Conservation (phyloP, 2,329 filamentous ascomycete species). For the Berkeleyomyces basicola region DNA sequence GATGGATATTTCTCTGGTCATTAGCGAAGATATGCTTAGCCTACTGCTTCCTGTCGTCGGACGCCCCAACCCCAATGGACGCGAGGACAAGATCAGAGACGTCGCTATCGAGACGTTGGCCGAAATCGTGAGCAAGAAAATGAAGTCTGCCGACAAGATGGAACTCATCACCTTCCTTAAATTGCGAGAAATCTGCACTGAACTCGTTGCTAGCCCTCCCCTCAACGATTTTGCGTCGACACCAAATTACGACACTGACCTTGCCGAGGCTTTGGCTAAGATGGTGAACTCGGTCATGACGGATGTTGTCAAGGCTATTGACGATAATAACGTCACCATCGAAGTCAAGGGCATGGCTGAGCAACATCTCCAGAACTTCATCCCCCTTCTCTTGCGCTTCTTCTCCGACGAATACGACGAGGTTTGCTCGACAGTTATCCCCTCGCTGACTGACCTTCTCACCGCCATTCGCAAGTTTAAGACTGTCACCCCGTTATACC, state of each 20-base stretch:
- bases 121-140: conserved; percentile 95
- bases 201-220: conserved; percentile 70
- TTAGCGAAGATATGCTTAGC: conserved; percentile 75
- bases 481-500: conserved; percentile 55
- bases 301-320: conserved; percentile 76
- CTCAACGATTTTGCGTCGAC: conserved; percentile 65
- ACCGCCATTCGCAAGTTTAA: conserved; percentile 75
- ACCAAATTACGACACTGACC: conserved; percentile 80
- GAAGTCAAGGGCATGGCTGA: conserved; percentile 60
- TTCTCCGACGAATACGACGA: conserved; percentile 98
- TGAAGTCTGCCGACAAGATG: conserved; percentile 85
- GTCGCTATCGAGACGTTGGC: conserved; percentile 89
- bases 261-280: conserved; percentile 88
- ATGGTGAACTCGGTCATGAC: conserved; percentile 79
- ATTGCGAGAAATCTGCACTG: conserved; percentile 65
- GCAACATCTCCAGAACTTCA: conserved; percentile 63
- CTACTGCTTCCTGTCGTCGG: conserved; percentile 76
- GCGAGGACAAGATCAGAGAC: conserved; percentile 67
- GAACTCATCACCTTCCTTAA: conserved; percentile 86
- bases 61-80: conserved; percentile 36
- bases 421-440: conserved; percentile 89
- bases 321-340: conserved; percentile 44
- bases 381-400: conserved; percentile 78
- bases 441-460: conserved; percentile 79
- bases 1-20: conserved; percentile 89